Conservation (phyloP, 2,329 filamentous ascomycete species). For the Penicillium corylophilum region DNA sequence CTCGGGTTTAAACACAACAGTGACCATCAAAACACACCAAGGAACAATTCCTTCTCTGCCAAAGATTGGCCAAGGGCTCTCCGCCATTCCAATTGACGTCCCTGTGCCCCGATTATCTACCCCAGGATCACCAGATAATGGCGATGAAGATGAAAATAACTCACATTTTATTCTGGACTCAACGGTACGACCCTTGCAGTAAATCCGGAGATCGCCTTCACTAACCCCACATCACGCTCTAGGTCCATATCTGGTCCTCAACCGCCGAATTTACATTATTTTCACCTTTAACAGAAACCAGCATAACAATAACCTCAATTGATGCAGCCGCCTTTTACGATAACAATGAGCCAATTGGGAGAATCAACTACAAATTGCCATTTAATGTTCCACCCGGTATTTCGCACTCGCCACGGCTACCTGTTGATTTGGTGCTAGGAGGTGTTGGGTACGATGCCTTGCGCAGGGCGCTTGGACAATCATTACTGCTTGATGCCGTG, state of each 20-base stretch:
- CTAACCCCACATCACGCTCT: constrained; percentile 14
- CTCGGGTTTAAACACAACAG: constrained; percentile 79
- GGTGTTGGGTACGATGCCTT: constrained; percentile 82
- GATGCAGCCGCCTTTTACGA: constrained; percentile 87
- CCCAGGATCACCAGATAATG: constrained; percentile 49
- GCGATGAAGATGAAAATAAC: constrained; percentile 42
- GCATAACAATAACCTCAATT: constrained; percentile 72
- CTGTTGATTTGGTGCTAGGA: constrained; percentile 75
- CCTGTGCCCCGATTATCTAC: constrained; percentile 66
- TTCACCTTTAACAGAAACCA: constrained; percentile 73
- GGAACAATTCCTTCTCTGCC: constrained; percentile 73
- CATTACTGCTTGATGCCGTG: constrained; percentile 72
- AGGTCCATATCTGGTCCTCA: constrained; percentile 78
- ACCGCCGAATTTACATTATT: constrained; percentile 80
- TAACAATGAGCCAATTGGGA: constrained; percentile 71
- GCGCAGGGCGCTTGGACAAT: constrained; percentile 74
- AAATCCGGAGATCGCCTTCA: not conserved
- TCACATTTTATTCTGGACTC: constrained; percentile 79
- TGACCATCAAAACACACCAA: constrained; percentile 71
- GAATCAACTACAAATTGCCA: constrained; percentile 70
- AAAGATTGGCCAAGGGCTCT: constrained; percentile 68
- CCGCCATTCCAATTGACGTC: constrained; percentile 68
- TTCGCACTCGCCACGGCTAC: constrained; percentile 71
- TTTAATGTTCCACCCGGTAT: constrained; percentile 76
- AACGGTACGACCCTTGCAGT: constrained; percentile 48